Evolutionary conservation across 2,329 filamentous ascomycete species (phyloP), one percentile per base, ranked within the genome.

Genomic region (Fusarium nanum): DNA sequence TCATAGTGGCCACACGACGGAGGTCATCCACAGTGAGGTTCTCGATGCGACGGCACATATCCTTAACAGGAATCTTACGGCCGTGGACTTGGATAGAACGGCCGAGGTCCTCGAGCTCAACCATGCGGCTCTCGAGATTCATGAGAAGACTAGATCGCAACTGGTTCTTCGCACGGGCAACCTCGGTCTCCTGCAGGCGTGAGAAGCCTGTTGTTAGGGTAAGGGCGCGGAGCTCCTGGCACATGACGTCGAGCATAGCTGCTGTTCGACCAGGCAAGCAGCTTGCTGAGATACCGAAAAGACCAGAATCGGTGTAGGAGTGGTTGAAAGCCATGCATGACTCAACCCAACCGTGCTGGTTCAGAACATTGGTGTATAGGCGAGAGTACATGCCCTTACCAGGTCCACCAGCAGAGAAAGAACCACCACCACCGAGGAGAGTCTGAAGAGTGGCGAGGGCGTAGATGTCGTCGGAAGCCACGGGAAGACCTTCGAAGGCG

Each of bases 301-400:
- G 88, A 6, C 96, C 96, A 9, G 92, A 94, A 81, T 99, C 96
- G 0, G 93, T 96, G 86, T 99, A 99, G 48, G 92, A 93, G 85
- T 98, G 94, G 85, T 98, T 98, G 85, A 98, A 98, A 30, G 95
- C 92, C 54, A 97, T 87, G 82, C 96, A 98, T 65, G 90, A 94
- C 83, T 99, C 96, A 27, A 99, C 93, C 95, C 95, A 99, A 73
- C 92, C 93, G 82, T 97, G 91, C 82, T 98, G 94, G 84, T 99
- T 99, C 54, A 99, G 88, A 1, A 98, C 95, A 79, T 98, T 97
- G 69, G 94, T 98, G 85, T 98, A 99, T 11, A 99, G 88, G 14
- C 96, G 92, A 40, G 93, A 97, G 85, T 98, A 98, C 96, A 99
- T 99, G 79, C 96, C 96, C 84, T 99, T 99, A 56, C 96, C 96